Evolutionary conservation across 176 grass and related monocot genomes (phyloP).

Genomic region (Carex kokanica): DNA sequence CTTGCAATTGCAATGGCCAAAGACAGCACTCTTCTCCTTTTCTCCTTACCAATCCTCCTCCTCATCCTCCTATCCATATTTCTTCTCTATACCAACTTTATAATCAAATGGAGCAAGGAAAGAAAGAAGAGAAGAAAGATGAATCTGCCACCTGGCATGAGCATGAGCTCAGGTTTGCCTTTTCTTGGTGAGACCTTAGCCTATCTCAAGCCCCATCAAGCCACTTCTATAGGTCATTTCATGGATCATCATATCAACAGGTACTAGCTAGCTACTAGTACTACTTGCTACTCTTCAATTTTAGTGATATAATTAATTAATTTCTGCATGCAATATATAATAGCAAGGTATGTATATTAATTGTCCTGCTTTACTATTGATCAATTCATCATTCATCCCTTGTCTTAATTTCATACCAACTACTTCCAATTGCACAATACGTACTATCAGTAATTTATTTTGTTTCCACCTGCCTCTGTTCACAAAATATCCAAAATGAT

Average conservation of each 20-base stretch:
- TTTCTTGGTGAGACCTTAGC: slow-evolving; percentile 79
- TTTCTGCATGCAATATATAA: slow-evolving; percentile 6
- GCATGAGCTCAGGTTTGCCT: slow-evolving; percentile 42
- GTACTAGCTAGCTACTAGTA: too few relatives aligned
- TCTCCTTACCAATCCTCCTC: slow-evolving; percentile 38
- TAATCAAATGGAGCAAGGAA: slow-evolving; percentile 43
- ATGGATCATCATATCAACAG: slow-evolving; percentile 75
- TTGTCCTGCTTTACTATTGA: neutral
- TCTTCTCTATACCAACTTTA: slow-evolving; percentile 52
- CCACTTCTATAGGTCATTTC: slow-evolving; percentile 70
- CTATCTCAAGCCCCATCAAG: slow-evolving; percentile 69
- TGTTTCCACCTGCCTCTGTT: neutral
- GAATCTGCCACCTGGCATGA: slow-evolving; percentile 69
- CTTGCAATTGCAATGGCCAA: neutral
- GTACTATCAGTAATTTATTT: neutral
- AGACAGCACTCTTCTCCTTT: slow-evolving; percentile 46
- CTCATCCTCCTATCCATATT: slow-evolving; percentile 48
- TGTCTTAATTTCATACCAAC: neutral
- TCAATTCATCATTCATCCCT: neutral
- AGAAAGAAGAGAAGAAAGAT: slow-evolving; percentile 39
- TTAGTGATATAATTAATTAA: neutral
- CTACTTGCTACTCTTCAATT: neutral
- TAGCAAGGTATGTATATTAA: neutral
- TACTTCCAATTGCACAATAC: neutral
- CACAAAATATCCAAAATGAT: neutral